phyloP scores from a whole-genome alignment of 441 rosid species.

The Gossypium aridum region DNA sequence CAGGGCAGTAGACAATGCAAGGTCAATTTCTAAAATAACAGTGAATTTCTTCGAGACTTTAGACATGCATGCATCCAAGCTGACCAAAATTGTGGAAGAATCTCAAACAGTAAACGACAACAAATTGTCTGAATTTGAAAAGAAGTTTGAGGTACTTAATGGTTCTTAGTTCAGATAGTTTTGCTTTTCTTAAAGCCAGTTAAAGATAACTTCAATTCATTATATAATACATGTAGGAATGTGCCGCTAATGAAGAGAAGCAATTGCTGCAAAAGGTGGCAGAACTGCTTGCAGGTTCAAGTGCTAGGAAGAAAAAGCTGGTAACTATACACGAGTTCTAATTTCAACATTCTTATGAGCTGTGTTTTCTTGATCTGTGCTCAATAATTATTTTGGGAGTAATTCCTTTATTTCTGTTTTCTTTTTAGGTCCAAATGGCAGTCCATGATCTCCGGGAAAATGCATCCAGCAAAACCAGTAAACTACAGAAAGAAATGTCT shows the following conservation, averaged over 20 bases:
- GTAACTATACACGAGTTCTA: constrained; percentile 14
- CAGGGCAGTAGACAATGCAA: constrained; percentile 74
- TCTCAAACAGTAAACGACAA: constrained; percentile 73
- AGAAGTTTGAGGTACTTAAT: constrained; percentile 69
- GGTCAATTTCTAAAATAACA: constrained; percentile 69
- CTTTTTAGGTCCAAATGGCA: constrained; percentile 73
- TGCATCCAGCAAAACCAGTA: constrained; percentile 63
- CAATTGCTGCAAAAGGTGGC: constrained; percentile 88
- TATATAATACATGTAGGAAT: constrained; percentile 7
- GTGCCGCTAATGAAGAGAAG: constrained; percentile 61
- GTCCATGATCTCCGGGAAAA: constrained; percentile 81
- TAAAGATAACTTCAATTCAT: too few species aligned
- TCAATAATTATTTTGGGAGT: background rate
- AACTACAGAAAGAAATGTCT: constrained; percentile 85
- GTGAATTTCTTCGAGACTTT: constrained; percentile 68
- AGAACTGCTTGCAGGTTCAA: constrained; percentile 73
- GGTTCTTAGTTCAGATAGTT: constrained; percentile 9
- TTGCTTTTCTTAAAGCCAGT: background rate
- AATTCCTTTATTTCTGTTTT: constrained; percentile 2
- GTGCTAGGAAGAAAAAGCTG: constrained; percentile 76
- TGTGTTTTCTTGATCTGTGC: constrained; percentile 1
- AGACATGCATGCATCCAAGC: constrained; percentile 62
- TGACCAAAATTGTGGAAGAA: constrained; percentile 69
- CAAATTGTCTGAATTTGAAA: constrained; percentile 70
- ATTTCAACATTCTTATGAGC: too few species aligned